Conservation (phyloP, 176 grass and related monocot genomes). For the Hordeum marinum region DNA sequence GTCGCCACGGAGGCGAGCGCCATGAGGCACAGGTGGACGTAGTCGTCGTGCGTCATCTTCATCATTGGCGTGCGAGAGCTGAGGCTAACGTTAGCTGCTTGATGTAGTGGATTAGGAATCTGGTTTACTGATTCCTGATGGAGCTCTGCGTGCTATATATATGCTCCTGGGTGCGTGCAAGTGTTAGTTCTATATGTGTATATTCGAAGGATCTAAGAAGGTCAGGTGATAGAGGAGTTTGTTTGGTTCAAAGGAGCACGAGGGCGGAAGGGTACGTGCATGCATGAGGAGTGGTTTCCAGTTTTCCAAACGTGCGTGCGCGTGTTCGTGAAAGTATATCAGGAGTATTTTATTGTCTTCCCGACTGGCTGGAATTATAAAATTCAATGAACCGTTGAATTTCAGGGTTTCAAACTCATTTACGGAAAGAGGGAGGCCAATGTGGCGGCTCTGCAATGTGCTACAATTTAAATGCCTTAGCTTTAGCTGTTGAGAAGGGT, state of each 20-base stretch:
- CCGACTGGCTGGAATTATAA: no score
- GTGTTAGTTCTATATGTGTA: slow-evolving; percentile 10
- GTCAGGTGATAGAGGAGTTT: not conserved
- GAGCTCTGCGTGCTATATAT: not conserved
- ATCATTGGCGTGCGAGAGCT: not conserved
- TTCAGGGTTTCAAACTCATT: no score
- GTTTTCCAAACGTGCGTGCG: not conserved
- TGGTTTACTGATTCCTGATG: not conserved
- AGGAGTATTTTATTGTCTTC: not conserved
- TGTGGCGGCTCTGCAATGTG: no score
- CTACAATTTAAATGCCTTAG: no score
- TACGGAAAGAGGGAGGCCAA: no score
- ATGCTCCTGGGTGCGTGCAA: not conserved
- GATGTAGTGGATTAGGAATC: not conserved
- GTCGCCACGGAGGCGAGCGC: slow-evolving; percentile 29
- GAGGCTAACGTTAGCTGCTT: not conserved
- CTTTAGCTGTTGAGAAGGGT: no score
- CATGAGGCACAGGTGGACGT: slow-evolving; percentile 51
- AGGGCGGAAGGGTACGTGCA: slow-evolving; percentile 15
- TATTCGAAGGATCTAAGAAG: not conserved
- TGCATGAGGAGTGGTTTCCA: not conserved
- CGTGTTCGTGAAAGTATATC: not conserved
- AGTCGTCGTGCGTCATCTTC: slow-evolving; percentile 49
- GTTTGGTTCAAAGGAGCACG: slow-evolving; percentile 32
- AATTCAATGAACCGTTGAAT: no score